phyloP scores from a whole-genome alignment of 768 basidiomycete species.

The Aureoboletus auriporus region DNA sequence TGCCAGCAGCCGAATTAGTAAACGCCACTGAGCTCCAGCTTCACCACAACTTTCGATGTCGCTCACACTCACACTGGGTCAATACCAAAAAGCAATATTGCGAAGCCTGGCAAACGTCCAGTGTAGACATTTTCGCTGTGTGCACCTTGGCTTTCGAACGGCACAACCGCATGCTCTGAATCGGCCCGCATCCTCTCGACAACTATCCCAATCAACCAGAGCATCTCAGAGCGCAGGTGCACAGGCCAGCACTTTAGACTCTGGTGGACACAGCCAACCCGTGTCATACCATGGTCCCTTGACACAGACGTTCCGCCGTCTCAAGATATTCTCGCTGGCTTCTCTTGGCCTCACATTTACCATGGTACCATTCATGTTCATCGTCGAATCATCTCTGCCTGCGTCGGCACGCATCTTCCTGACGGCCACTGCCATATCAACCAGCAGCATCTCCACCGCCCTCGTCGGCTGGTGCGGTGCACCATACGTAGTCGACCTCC shows the following conservation, averaged over 20 bases:
- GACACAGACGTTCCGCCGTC: conserved; percentile 63
- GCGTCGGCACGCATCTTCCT: conserved; percentile 62
- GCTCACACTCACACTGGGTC: conserved; percentile 1
- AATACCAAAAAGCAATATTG: conserved; percentile 9
- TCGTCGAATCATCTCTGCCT: conserved; percentile 76
- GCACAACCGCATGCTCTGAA: neutral
- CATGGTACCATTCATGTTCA: conserved; percentile 76
- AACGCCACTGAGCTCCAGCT: neutral
- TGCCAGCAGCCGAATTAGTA: neutral
- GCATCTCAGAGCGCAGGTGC: neutral
- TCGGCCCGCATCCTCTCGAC: conserved; percentile 1
- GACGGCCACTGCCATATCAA: conserved; percentile 65
- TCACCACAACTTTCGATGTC: neutral
- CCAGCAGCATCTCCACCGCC: conserved; percentile 69
- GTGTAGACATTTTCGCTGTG: conserved; percentile 5
- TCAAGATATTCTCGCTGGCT: conserved; percentile 81
- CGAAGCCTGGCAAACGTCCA: conserved; percentile 1
- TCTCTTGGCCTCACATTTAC: conserved; percentile 67
- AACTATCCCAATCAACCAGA: conserved; percentile 11
- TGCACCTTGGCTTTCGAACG: neutral
- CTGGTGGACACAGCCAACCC: conserved; percentile 4
- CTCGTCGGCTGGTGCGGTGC: conserved; percentile 68
- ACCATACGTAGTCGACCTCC: conserved; percentile 69
- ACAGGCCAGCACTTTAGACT: conserved; percentile 2
- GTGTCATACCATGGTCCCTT: conserved; percentile 69